Conservation (phyloP, 2,329 filamentous ascomycete species). For the Talaromyces piceae region DNA sequence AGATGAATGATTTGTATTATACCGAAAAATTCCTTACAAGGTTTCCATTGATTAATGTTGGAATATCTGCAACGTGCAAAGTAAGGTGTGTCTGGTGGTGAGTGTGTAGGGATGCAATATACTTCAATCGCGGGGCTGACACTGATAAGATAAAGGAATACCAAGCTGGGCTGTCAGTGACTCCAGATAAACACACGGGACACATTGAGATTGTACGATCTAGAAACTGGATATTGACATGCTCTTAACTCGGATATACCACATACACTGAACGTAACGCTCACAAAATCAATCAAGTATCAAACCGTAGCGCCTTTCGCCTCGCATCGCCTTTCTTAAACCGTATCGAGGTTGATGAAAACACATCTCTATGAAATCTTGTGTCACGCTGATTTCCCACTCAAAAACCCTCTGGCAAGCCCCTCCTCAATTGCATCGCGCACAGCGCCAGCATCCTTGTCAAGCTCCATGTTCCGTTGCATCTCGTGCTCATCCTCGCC, state of each 20-base stretch:
- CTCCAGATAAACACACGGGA: too few relatives aligned
- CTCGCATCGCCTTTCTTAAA: neutral
- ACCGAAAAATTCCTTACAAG: too few relatives aligned
- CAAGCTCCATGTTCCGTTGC: slow-evolving; percentile 37
- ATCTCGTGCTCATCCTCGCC: slow-evolving; percentile 35
- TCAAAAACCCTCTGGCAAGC: slow-evolving; percentile 1
- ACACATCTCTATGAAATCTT: neutral
- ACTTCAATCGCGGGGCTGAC: neutral
- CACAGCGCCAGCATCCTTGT: slow-evolving; percentile 42
- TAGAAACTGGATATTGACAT: too few relatives aligned
- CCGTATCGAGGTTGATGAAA: neutral
- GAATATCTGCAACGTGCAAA: too few relatives aligned
- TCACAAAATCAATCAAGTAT: neutral
- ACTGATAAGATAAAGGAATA: neutral
- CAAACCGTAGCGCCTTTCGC: too few relatives aligned
- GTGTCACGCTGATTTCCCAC: neutral
- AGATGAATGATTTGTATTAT: neutral
- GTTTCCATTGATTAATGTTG: too few relatives aligned
- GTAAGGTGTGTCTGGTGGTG: too few relatives aligned
- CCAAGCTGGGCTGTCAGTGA: too few relatives aligned
- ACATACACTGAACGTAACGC: neutral
- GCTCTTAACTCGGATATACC: too few relatives aligned
- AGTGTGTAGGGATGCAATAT: neutral
- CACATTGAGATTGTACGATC: too few relatives aligned
- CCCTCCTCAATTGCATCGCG: slow-evolving; percentile 36